A percentile compares a stretch with the other conserved stretches of the same genome.
Evolutionary conservation across 441 rosid genomes (phyloP).

Genomic region (Gossypium schwendimanii): DNA sequence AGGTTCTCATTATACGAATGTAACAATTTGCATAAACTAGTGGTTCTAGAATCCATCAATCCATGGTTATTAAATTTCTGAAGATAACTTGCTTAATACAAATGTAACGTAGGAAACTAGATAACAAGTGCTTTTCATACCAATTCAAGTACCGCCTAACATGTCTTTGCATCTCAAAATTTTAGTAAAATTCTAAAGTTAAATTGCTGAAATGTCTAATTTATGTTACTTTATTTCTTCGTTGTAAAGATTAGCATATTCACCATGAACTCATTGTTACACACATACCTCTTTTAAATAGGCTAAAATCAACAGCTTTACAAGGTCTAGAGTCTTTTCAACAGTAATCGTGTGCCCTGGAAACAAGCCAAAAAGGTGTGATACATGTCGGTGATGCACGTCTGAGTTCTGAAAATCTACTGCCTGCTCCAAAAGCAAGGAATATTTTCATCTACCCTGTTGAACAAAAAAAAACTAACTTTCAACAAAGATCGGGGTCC

Average conservation of each 20-base stretch:
- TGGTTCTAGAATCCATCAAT: neutral
- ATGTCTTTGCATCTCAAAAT: neutral
- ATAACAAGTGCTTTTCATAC: neutral
- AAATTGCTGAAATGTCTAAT: neutral
- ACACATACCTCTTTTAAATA: conserved; percentile 65
- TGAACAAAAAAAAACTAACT: neutral
- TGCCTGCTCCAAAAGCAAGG: conserved; percentile 33
- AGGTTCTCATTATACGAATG: neutral
- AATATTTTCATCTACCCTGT: neutral
- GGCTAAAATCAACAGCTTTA: conserved; percentile 64
- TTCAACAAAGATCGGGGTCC: neutral
- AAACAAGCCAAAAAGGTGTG: conserved; percentile 79
- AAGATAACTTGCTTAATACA: neutral
- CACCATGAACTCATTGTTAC: neutral
- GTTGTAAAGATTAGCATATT: neutral
- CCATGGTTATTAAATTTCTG: neutral
- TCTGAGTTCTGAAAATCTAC: conserved; percentile 76
- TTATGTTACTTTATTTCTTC: neutral
- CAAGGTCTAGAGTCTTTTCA: conserved; percentile 46
- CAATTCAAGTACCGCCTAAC: neutral
- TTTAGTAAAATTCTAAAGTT: neutral
- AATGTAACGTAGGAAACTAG: neutral
- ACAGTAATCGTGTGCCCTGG: conserved; percentile 80
- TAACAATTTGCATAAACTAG: neutral
- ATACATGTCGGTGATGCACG: conserved; percentile 78